Evolutionary conservation across 495 filamentous ascomycete genomes (phyloP), one percentile per base, ranked within the genome.

Genomic region (Xylaria palmicola): DNA sequence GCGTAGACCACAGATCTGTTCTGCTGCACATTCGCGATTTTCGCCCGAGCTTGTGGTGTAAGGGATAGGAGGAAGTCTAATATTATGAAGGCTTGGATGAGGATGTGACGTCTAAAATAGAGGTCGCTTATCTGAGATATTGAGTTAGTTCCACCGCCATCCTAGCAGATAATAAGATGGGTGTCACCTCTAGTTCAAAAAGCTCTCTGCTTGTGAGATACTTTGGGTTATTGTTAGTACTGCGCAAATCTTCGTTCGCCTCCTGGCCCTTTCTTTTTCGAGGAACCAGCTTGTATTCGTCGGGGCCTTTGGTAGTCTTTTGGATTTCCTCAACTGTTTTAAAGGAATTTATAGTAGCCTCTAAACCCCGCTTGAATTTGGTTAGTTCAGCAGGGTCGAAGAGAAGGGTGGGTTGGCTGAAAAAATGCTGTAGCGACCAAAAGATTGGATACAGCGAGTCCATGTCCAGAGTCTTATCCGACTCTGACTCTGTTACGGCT

Each of bases 141-240:
- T 8, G 68, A 15, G 71, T 75, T 50, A 64, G 45, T 13, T 15
- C 4, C 10, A 20, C 2, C 17, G 4, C 17, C 22, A 12, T 32
- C 29, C 4, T 17, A 24, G 27, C 26, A 20, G 19, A 44, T 4
- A 27, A 57, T 49, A 50, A 54, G 32, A 15, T 39, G 44, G 36
- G 5, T 5, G 56, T 24, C 51, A 91, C 90, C 82, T 99, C 94
- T 44, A 98, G 84, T 63, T 94, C 90, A 75, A 99, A 99, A 3
- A 99, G 81, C 70, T 98, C 95, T 51, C 89, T 82, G 63, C 91
- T 95, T 19, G 94, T 99, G 10, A 99, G 81, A 73, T 98, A 99
- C 69, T 97, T 98, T 8, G 94, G 92, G 66, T 98, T 98, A 69
- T 86, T 89, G 32, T 87, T 67, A 30, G 64, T 71, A 32, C 66